Evolutionary conservation across 495 filamentous ascomycete genomes (phyloP).

Genomic region (Neurospora hispaniola): DNA sequence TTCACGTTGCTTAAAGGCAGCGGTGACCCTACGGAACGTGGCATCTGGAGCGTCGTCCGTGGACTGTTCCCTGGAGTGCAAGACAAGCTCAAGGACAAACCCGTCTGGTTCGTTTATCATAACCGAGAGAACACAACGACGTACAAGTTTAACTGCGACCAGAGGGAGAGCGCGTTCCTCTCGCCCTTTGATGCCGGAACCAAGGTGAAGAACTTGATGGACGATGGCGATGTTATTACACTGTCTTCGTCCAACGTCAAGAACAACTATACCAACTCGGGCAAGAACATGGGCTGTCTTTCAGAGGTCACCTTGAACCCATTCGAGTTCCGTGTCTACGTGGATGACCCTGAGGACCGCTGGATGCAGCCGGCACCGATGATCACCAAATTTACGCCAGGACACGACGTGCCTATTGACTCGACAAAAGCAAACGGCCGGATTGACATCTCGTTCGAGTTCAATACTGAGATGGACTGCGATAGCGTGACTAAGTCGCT

Average conservation of each 20-base stretch:
- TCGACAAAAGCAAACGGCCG: conserved; percentile 30
- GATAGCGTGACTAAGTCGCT: conserved; percentile 39
- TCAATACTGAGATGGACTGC: conserved; percentile 56
- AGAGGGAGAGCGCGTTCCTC: conserved; percentile 38
- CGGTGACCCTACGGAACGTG: conserved; percentile 47
- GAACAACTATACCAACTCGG: conserved; percentile 22
- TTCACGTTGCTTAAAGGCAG: conserved; percentile 44
- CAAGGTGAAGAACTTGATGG: conserved; percentile 58
- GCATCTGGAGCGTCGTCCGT: conserved; percentile 56
- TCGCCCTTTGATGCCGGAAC: conserved; percentile 46
- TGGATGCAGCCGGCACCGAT: conserved; percentile 48
- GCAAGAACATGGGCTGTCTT: conserved; percentile 45
- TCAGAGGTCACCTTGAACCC: conserved; percentile 40
- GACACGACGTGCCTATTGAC: conserved; percentile 50
- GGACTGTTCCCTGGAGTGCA: conserved; percentile 41
- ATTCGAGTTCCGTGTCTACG: conserved; percentile 55
- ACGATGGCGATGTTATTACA: conserved; percentile 47
- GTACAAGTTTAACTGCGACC: conserved; percentile 51
- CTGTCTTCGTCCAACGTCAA: conserved; percentile 20
- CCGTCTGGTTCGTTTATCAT: conserved; percentile 58
- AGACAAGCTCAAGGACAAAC: conserved; percentile 40
- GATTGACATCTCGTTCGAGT: conserved; percentile 42
- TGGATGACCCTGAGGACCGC: conserved; percentile 32
- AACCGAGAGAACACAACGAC: conserved; percentile 48
- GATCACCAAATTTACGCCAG: conserved; percentile 55